Conservation (phyloP, 2,329 filamentous ascomycete species). For the Talaromyces sp. region DNA sequence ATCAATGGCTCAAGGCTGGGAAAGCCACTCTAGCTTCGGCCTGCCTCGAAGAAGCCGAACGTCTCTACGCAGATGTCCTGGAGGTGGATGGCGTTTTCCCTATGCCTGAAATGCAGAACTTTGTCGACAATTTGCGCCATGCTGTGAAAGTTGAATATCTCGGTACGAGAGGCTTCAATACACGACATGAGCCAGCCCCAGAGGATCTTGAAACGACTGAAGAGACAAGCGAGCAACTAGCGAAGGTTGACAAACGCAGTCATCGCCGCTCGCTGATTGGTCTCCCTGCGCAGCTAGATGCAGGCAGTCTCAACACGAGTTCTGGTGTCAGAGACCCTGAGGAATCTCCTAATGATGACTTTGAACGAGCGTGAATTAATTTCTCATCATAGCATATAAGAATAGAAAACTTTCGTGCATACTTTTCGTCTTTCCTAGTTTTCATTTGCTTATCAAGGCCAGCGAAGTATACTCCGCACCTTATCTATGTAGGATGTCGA, state of each 20-base stretch:
- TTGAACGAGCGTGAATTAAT: constrained; percentile 47
- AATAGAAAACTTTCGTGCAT: constrained; percentile 18
- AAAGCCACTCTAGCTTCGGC: constrained; percentile 78
- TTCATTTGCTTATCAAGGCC: not conserved
- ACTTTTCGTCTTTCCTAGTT: not conserved
- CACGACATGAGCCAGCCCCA: constrained; percentile 32
- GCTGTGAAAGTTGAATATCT: constrained; percentile 48
- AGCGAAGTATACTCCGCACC: not conserved
- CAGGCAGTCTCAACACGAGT: constrained; percentile 50
- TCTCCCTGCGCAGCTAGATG: constrained; percentile 54
- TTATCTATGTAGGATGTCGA: too few species aligned
- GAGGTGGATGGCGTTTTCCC: constrained; percentile 45
- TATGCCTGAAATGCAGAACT: constrained; percentile 57
- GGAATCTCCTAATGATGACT: constrained; percentile 47
- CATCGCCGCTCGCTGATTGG: constrained; percentile 61
- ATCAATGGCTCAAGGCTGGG: constrained; percentile 77
- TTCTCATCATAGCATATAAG: constrained; percentile 24
- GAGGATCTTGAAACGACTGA: constrained; percentile 36
- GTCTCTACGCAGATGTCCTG: constrained; percentile 53
- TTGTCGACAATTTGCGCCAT: constrained; percentile 47
- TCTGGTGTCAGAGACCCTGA: constrained; percentile 38
- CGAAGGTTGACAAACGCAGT: constrained; percentile 57
- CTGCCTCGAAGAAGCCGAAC: constrained; percentile 70
- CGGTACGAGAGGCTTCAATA: constrained; percentile 44
- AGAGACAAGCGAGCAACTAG: constrained; percentile 59